Conservation (phyloP, 2,329 filamentous ascomycete genomes). For the Penicillium sp. region DNA sequence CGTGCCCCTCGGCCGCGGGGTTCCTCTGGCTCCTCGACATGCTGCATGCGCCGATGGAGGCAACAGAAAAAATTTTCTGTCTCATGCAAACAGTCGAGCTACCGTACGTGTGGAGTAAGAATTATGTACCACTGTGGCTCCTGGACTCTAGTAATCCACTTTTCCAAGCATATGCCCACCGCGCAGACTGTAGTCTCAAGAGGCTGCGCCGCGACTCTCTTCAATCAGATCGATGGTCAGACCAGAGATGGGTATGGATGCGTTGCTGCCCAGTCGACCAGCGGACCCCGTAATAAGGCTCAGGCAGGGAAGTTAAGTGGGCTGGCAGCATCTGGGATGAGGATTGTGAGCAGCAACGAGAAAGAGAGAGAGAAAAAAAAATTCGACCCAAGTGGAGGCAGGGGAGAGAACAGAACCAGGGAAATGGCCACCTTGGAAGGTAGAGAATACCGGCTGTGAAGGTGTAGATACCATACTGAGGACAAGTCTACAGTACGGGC, state of each 20-base stretch:
- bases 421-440: conserved; percentile 13
- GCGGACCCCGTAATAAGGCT: conserved; percentile 6
- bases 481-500: conserved; percentile 6
- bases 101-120: no score
- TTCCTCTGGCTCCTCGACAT: neutral
- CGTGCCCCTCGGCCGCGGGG: conserved; percentile 17
- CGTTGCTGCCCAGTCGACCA: conserved; percentile 35
- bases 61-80: neutral
- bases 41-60: neutral
- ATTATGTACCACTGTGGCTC: no score
- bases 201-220: neutral
- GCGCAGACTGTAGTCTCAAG: no score
- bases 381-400: conserved; percentile 21
- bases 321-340: conserved; percentile 2
- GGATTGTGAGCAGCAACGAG: no score
- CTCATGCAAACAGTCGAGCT: no score
- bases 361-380: conserved; percentile 15
- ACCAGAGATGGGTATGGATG: conserved; percentile 18
- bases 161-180: no score
- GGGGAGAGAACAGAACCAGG: conserved; percentile 23
- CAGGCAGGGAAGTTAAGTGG: conserved; percentile 6
- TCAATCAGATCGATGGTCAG: neutral
- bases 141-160: no score
- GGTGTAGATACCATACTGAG: neutral
- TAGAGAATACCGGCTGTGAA: conserved; percentile 1